Conservation (phyloP, 192 early-diverging fungal species). For the Linnemannia exigua region DNA sequence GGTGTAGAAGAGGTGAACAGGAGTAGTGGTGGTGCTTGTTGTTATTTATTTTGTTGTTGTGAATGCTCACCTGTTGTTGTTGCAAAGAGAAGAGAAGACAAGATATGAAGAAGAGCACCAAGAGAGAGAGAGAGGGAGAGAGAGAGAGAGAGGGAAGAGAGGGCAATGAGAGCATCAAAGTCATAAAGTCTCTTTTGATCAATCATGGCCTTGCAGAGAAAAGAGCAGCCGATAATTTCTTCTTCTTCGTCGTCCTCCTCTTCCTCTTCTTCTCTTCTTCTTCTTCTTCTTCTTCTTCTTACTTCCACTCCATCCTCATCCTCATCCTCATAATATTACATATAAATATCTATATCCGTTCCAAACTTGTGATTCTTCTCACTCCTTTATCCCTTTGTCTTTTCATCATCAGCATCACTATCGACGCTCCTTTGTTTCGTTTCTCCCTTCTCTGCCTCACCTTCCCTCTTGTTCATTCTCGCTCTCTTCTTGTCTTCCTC, state of each 20-base stretch:
- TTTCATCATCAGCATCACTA: not conserved
- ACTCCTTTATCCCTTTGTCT: not conserved
- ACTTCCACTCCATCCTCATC: not conserved
- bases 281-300: not conserved
- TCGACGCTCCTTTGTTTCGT: too few species aligned
- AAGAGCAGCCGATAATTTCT: not conserved
- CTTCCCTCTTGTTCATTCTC: not conserved
- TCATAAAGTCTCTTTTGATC: too few species aligned
- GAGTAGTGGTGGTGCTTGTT: too few species aligned
- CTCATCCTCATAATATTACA: too few species aligned
- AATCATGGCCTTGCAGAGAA: too few species aligned
- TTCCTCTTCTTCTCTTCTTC: not conserved
- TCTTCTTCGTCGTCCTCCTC: not conserved
- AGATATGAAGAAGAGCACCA: not conserved
- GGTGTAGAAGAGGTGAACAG: too few species aligned
- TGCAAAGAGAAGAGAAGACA: not conserved
- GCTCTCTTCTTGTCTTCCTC: not conserved
- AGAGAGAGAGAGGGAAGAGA: conserved; percentile 5
- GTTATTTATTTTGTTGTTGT: too few species aligned
- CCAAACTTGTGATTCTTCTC: not conserved
- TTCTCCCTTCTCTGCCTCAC: too few species aligned
- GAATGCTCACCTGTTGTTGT: too few species aligned
- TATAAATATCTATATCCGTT: too few species aligned
- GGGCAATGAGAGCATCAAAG: conserved; percentile 16
- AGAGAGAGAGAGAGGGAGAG: not conserved